Conservation (phyloP, 2,329 filamentous ascomycete genomes). For the Trichoderma semiorbis region DNA sequence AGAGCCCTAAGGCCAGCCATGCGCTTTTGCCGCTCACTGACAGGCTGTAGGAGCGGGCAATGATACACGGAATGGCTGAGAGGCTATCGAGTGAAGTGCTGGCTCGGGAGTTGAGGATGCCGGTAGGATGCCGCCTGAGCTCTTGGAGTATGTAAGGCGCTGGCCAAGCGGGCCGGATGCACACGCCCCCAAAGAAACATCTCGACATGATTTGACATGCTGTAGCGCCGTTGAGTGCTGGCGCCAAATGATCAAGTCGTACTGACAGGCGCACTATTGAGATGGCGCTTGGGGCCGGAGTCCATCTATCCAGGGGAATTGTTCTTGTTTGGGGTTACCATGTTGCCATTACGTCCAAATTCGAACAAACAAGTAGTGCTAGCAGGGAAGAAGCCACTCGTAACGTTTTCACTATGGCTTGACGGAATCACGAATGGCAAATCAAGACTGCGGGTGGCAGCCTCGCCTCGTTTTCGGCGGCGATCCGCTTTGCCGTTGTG, state of each 20-base stretch:
- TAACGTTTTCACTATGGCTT: background rate
- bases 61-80: background rate
- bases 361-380: background rate
- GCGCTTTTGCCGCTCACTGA: background rate
- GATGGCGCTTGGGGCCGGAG: background rate
- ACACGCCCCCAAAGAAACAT: background rate
- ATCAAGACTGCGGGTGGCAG: background rate
- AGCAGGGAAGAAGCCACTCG: background rate
- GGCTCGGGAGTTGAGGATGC: background rate
- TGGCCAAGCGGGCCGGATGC: background rate
- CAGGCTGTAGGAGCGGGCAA: background rate
- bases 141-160: background rate
- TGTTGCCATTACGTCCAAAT: conserved; percentile 6
- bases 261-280: background rate
- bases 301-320: background rate
- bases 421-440: background rate
- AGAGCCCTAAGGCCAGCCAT: background rate
- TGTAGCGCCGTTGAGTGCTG: background rate
- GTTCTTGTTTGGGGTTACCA: background rate
- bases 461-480: background rate
- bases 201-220: background rate
- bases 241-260: background rate
- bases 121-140: background rate
- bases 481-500: background rate
- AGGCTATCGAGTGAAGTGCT: background rate